A percentile compares a stretch with the other conserved stretches of the same genome.
Evolutionary conservation across 129 eudicot species (phyloP).

Genomic region (Tagetes erecta): DNA sequence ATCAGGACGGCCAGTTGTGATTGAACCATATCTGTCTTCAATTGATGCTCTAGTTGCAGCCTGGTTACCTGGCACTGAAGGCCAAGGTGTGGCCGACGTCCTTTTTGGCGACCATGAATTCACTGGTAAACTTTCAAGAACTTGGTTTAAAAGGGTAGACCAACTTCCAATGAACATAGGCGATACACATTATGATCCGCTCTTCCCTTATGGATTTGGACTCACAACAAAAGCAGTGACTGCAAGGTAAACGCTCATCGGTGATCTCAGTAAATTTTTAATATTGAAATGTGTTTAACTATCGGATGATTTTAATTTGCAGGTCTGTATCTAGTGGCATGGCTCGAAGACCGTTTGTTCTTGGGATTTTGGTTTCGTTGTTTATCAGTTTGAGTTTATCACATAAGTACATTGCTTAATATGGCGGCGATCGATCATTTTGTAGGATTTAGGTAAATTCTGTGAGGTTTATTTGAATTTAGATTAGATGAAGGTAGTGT

Average conservation of each 20-base stretch:
- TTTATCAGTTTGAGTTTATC: conserved; percentile 34
- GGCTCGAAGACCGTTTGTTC: conserved; percentile 22
- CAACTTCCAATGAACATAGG: conserved; percentile 73
- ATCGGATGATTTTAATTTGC: conserved; percentile 14
- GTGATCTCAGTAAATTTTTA: background rate
- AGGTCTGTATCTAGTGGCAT: conserved; percentile 43
- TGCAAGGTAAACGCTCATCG: conserved; percentile 25
- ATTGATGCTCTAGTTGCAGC: conserved; percentile 75
- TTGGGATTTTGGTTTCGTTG: conserved; percentile 36
- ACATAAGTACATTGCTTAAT: conserved; percentile 23
- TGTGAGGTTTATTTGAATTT: background rate
- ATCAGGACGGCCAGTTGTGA: conserved; percentile 63
- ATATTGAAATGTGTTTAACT: background rate
- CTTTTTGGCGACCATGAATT: conserved; percentile 63
- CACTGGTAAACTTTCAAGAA: conserved; percentile 55
- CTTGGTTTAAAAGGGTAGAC: conserved; percentile 67
- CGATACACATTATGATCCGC: conserved; percentile 60
- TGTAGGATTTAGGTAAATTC: conserved; percentile 26
- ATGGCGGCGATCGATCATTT: conserved; percentile 11
- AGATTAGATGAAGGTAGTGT: conserved; percentile 24
- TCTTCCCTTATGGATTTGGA: conserved; percentile 64
- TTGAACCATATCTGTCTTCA: conserved; percentile 53
- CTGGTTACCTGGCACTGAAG: conserved; percentile 79
- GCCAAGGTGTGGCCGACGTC: conserved; percentile 75
- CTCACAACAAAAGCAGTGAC: conserved; percentile 40